Evolutionary conservation across 352 stramenopile species (phyloP).

Genomic region (Globisporangium orthogonon): DNA sequence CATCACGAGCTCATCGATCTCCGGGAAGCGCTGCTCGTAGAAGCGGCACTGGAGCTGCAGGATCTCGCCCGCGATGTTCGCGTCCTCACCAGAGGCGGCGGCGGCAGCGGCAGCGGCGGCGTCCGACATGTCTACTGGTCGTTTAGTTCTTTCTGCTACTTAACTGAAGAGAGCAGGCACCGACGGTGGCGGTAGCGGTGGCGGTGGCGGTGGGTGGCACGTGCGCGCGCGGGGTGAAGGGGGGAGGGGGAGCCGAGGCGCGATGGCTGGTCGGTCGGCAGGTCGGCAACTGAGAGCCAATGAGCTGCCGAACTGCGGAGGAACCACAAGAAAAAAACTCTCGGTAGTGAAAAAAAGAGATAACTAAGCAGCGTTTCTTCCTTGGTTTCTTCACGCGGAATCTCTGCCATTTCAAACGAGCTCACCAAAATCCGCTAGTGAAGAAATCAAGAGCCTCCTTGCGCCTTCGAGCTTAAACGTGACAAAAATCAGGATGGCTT

Average conservation of each 20-base stretch:
- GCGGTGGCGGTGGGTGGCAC: neutral
- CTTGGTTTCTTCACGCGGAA: neutral
- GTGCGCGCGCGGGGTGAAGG: neutral
- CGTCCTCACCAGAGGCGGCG: constrained; percentile 30
- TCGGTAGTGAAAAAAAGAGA: neutral
- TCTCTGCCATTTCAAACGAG: neutral
- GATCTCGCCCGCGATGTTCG: constrained; percentile 53
- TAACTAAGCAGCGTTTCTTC: neutral
- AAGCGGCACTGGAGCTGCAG: constrained; percentile 85
- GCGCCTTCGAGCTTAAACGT: too few relatives aligned
- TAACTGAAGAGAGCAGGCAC: too few relatives aligned
- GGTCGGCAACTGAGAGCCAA: constrained; percentile 1
- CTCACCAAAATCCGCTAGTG: too few relatives aligned
- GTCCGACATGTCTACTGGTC: neutral
- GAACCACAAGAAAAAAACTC: neutral
- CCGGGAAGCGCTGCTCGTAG: constrained; percentile 92
- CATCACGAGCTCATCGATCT: constrained; percentile 98
- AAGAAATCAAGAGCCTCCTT: too few relatives aligned
- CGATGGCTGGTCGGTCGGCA: neutral
- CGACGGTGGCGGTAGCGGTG: too few relatives aligned
- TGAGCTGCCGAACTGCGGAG: neutral
- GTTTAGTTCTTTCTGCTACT: too few relatives aligned
- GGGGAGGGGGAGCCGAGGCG: too few relatives aligned
- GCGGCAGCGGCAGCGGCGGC: constrained; percentile 8
- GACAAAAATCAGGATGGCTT: too few relatives aligned